Conservation (phyloP, 148 eudicot species). For the Euryodendron excelsum region DNA sequence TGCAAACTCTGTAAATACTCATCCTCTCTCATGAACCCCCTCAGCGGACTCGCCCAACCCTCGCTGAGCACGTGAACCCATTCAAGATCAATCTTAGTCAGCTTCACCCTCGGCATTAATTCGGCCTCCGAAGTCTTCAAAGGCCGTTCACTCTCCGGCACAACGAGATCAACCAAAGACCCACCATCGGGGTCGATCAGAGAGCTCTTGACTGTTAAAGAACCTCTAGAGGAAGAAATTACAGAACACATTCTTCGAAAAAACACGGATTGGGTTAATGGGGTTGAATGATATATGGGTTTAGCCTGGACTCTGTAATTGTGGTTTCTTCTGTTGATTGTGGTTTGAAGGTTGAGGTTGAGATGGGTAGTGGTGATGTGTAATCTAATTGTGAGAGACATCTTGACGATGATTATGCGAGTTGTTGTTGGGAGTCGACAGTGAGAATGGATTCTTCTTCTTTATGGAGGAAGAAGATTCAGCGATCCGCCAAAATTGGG, state of each 20-base stretch:
- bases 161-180: constrained; percentile 58
- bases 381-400: constrained; percentile 50
- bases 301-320: constrained; percentile 23
- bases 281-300: constrained; percentile 38
- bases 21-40: constrained; percentile 86
- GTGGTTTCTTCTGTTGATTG: constrained; percentile 26
- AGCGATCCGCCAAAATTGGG: constrained; percentile 18
- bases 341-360: constrained; percentile 21
- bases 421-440: neutral
- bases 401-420: constrained; percentile 20
- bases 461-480: constrained; percentile 12
- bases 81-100: constrained; percentile 66
- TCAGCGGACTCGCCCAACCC: constrained; percentile 93
- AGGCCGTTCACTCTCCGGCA: constrained; percentile 42
- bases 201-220: constrained; percentile 39
- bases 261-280: constrained; percentile 17
- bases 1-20: constrained; percentile 91
- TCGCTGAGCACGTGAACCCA: constrained; percentile 95
- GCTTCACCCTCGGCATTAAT: constrained; percentile 49
- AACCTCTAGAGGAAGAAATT: neutral
- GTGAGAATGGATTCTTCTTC: neutral
- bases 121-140: constrained; percentile 47
- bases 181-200: constrained; percentile 95
- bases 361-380: constrained; percentile 18
- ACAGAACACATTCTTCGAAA: constrained; percentile 15